Conservation (phyloP, 345 rosid species). For the Brassica juncea region DNA sequence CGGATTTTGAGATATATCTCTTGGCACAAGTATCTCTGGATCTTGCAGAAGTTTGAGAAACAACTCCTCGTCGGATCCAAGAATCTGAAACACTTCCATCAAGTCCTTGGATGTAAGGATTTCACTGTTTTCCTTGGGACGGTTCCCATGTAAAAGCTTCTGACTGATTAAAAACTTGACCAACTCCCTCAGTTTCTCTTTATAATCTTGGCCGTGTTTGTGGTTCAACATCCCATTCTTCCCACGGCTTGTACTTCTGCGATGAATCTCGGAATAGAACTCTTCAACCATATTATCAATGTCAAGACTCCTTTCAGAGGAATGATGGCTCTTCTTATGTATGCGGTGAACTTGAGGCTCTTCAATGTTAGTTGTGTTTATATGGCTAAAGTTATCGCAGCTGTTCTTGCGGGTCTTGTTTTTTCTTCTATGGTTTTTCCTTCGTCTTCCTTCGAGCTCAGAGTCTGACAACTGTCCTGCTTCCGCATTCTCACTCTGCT, state of each 20-base stretch:
- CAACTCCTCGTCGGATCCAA: conserved; percentile 79
- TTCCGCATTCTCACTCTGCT: conserved; percentile 47
- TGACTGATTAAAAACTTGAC: conserved; percentile 68
- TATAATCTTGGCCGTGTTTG: conserved; percentile 45
- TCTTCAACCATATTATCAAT: conserved; percentile 68
- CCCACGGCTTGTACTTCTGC: conserved; percentile 46
- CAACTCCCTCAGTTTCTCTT: conserved; percentile 71
- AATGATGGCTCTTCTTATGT: conserved; percentile 31
- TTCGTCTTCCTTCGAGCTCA: conserved; percentile 51
- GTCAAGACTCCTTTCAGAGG: conserved; percentile 47
- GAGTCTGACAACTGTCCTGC: conserved; percentile 47
- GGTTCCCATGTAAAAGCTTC: conserved; percentile 59
- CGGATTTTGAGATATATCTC: conserved; percentile 44
- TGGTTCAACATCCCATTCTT: conserved; percentile 44
- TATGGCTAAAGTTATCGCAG: conserved; percentile 46
- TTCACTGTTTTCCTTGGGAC: conserved; percentile 51
- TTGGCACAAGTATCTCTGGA: conserved; percentile 64
- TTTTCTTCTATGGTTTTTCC: conserved; percentile 55
- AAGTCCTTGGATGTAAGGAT: conserved; percentile 64
- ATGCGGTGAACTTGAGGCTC: conserved; percentile 40
- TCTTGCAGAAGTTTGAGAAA: conserved; percentile 73
- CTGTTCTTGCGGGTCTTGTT: conserved; percentile 59
- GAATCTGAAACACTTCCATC: conserved; percentile 76
- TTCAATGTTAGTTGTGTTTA: conserved; percentile 44
- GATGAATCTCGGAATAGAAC: conserved; percentile 61